phyloP scores from a whole-genome alignment of 352 stramenopile genomes.

The Phytophthora nicotianae region DNA sequence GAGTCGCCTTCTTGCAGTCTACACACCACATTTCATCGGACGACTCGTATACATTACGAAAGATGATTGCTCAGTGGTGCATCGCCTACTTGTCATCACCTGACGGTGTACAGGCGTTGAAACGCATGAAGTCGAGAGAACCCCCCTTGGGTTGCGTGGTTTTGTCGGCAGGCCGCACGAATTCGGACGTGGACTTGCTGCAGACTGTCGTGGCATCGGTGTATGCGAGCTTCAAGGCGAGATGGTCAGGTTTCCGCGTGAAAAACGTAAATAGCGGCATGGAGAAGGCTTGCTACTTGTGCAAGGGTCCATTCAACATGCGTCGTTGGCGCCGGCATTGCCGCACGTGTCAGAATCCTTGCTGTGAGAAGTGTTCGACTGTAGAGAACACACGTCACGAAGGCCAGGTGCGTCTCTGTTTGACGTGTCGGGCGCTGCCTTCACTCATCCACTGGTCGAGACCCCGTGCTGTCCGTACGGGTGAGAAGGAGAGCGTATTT shows the following conservation, averaged over 20 bases:
- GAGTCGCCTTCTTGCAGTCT: slow-evolving; percentile 69
- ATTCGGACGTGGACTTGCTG: slow-evolving; percentile 60
- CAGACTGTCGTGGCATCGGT: slow-evolving; percentile 59
- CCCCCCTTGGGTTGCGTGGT: slow-evolving; percentile 62
- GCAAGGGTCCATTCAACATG: slow-evolving; percentile 74
- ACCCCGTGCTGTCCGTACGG: slow-evolving; percentile 62
- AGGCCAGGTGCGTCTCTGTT: slow-evolving; percentile 66
- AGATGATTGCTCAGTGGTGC: slow-evolving; percentile 74
- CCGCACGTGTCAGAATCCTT: slow-evolving; percentile 68
- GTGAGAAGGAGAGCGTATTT: slow-evolving; percentile 76
- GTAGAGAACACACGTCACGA: slow-evolving; percentile 70
- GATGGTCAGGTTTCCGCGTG: slow-evolving; percentile 77
- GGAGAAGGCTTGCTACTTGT: slow-evolving; percentile 71
- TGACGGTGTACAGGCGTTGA: slow-evolving; percentile 42
- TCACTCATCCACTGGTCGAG: slow-evolving; percentile 76
- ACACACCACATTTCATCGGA: slow-evolving; percentile 62
- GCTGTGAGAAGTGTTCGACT: slow-evolving; percentile 73
- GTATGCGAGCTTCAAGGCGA: slow-evolving; percentile 71
- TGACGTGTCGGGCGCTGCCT: slow-evolving; percentile 60
- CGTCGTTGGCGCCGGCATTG: slow-evolving; percentile 74
- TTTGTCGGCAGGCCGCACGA: slow-evolving; percentile 44
- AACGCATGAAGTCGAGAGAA: slow-evolving; percentile 63
- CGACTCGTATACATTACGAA: slow-evolving; percentile 67
- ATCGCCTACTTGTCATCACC: slow-evolving; percentile 54
- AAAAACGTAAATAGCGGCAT: slow-evolving; percentile 76